Base-by-base conservation (phyloP, 257 asterid genomes). In the Plantago major region DNA sequence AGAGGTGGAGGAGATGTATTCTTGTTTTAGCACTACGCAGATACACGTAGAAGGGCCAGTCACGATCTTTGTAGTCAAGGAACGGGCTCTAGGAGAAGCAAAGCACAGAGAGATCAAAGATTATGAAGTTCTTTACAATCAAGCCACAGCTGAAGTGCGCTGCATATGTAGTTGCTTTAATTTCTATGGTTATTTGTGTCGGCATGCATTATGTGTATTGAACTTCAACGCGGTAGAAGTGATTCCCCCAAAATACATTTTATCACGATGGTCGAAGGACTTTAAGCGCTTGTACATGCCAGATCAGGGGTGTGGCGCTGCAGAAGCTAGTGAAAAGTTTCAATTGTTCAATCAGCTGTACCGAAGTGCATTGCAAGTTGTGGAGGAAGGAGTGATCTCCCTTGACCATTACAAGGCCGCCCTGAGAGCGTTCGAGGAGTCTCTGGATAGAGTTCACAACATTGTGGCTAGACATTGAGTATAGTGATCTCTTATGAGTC, bases 1-100 rank as follows among this genome's bases (percentile, higher is more conserved):
- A 53, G 95, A 89, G 73, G 94, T 84, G 48, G 95, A 86, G 78
- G 95, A 82, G 73, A 89, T 86, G 95, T 82, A 86, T 73, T 86
- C 95, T 19, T 89, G 97, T 66, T 86, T 84, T 76, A 76, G 94
- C 42, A 83, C 96, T 12, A 80, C 84, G 38, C 90, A 79, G 73
- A 60, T 89, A 43, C 91, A 89, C 58, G 26, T 51, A 3, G 90
- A 89, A 44, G 95, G 95, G 54, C 74, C 84, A 12, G 49, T 76
- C 50, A 38, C 77, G 4, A 79, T 84, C 58, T 89, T 84, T 44
- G 50, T 87, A 67, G 97, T 89, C 55, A 89, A 86, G 68, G 95
- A 86, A 59, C 77, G 89, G 58, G 85, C 76, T 66, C 63, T 72
- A 42, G 71, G 55, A 1, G 94, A 88, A 68, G 96, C 82, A 51